Conservation (phyloP, 352 stramenopile species). For the Achlya hypogyna region DNA sequence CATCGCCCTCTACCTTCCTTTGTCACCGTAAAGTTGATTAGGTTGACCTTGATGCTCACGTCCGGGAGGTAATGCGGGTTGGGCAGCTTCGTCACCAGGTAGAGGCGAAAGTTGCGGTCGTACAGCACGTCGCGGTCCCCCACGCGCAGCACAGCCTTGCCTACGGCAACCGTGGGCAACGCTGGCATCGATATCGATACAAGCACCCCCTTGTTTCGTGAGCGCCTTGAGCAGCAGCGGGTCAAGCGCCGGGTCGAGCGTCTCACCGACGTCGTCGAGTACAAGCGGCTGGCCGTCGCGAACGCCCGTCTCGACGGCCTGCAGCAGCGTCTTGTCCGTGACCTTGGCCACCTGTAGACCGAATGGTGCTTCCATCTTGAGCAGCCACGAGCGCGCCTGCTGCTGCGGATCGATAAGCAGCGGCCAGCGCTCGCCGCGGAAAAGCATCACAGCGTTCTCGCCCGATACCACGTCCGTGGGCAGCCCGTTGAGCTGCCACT, state of each 20-base stretch:
- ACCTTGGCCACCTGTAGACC: slow-evolving; percentile 66
- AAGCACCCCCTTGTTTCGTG: neutral
- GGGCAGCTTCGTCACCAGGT: slow-evolving; percentile 87
- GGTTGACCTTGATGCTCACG: slow-evolving; percentile 87
- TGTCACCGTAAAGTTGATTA: slow-evolving; percentile 92
- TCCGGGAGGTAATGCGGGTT: slow-evolving; percentile 88
- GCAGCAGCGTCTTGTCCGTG: slow-evolving; percentile 33
- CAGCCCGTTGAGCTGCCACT: slow-evolving; percentile 82
- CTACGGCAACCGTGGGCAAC: neutral
- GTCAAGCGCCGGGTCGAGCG: slow-evolving; percentile 45
- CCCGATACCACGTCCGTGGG: slow-evolving; percentile 83
- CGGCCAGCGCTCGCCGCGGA: slow-evolving; percentile 80
- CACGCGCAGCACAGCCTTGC: slow-evolving; percentile 38
- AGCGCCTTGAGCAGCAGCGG: slow-evolving; percentile 32
- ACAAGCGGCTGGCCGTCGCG: slow-evolving; percentile 35
- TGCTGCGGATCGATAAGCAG: slow-evolving; percentile 92
- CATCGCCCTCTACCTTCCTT: slow-evolving; percentile 36
- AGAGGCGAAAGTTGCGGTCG: slow-evolving; percentile 70
- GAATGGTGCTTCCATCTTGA: slow-evolving; percentile 63
- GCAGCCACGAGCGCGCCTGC: slow-evolving; percentile 89
- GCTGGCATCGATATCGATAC: neutral
- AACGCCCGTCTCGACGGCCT: slow-evolving; percentile 35
- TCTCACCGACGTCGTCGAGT: slow-evolving; percentile 47
- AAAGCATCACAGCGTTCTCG: slow-evolving; percentile 87
- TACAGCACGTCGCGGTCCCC: slow-evolving; percentile 73